Evolutionary conservation across 306 rosid genomes (phyloP), one percentile per base, ranked within the genome.

Genomic region (Malus sieversii): DNA sequence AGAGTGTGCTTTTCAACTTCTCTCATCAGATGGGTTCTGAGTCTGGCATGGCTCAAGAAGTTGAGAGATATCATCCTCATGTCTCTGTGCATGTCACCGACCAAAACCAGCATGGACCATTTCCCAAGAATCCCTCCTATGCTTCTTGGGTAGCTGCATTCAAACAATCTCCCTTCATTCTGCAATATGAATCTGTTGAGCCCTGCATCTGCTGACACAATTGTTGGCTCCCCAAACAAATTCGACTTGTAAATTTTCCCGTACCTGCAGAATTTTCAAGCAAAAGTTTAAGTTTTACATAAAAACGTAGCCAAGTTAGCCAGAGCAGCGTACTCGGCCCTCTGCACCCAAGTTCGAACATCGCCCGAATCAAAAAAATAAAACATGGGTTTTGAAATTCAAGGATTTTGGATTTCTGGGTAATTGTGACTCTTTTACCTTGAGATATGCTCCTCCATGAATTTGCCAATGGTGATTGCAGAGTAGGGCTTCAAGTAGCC

Each of bases 91-190:
- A 96, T 96, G 92, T 96, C 99, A 16, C 99, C 99, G 14, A 92
- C 99, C 3, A 92, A 59, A n/a, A 96, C 99, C 84, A 96, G 66
- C 99, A 96, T 96, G 40, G 99, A 96, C 99, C 99, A 96, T 85
- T 96, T 96, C 10, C 99, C 99, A 1, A 96, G 89, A 84, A 96
- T 92, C 29, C 98, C 99, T 29, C 96, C 97, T 66, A 96, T 90
- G 96, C 99, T 96, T 83, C 87, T 82, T 2, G 99, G 99, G 48
- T 96, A 96, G 78, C 99, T 96, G 74, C 96, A 90, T 79, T 96
- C 97, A 45, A 96, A 96, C 84, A 92, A 69, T 79, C 90, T 89
- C 33, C 99, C 99, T 82, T 96, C 99, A 80, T 92, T 96, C 69
- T 90, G 96, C n/a, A 96, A 68, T 60, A 96, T 86, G 87, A 89